Base-by-base conservation (phyloP, 805 yeast genomes). In the Ogataea minuta region DNA sequence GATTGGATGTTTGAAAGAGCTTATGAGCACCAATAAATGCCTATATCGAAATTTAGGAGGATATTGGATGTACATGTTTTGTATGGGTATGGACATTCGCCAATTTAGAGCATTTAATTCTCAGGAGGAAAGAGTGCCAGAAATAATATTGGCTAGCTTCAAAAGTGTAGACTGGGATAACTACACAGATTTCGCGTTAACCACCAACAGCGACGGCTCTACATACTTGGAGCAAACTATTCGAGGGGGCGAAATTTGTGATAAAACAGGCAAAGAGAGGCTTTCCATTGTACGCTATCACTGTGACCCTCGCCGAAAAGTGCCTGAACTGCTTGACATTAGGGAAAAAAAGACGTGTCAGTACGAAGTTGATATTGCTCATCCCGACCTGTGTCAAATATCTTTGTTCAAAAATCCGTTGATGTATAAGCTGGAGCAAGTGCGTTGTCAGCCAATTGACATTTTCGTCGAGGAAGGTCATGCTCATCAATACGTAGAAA, bases 271-370 rank as follows among this genome's bases (percentile, higher is more conserved):
- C 2, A 39, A 40, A n/a, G 57, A 54, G 15, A 43, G 69, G 31
- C 31, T 49, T 4, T 50, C 59, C 2, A 46, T 46, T 1, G 46
- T 64, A 13, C 47, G 52, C 12, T 63, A 63, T 31, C 39, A 43
- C 4, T 64, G 68, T 32, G 57, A 52, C 31, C 37, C 42, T 2
- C 28, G 49, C 9, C 28, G 36, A 2, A 11, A 23, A 3, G 1
- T 9, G 1, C 59, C 66, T 4, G 17, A n/a, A 10, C 41, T 62
- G n/a, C 38, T 39, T 6, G 34, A 36, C 6, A 46, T 60, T 6
- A 41, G 48, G 11, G 69, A 64, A 40, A 39, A 51, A 36, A 57
- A 54, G 36, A 61, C 66, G 3, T 64, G 69, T 34, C 53, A 53
- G 17, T 64, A 64, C 41, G 49, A 46, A 36, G 39, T 53, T 32